Conservation (phyloP, 768 basidiomycete genomes). For the Hypholoma fasciculare region DNA sequence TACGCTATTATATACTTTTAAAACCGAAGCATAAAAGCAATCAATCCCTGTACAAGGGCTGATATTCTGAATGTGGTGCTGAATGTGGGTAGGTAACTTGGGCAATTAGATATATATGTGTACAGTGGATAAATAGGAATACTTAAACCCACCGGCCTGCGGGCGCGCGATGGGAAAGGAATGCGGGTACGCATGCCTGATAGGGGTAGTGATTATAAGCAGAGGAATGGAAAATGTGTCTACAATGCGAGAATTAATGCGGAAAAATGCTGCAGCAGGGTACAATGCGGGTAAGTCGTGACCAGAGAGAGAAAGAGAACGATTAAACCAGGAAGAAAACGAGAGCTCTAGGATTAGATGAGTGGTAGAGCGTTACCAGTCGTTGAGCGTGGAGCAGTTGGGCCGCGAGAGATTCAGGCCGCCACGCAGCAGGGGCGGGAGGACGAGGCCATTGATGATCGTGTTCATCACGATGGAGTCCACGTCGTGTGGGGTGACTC, state of each 20-base stretch:
- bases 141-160: neutral
- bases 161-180: neutral
- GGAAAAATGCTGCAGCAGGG: neutral
- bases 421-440: constrained; percentile 84
- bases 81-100: neutral
- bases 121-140: constrained; percentile 14
- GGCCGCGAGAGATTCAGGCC: constrained; percentile 78
- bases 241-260: neutral
- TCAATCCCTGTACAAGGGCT: neutral
- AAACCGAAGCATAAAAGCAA: neutral
- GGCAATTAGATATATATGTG: neutral
- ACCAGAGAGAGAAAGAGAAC: neutral
- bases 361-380: constrained; percentile 52
- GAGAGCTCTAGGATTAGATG: neutral
- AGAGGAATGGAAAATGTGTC: neutral
- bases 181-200: neutral
- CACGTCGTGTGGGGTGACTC: constrained; percentile 89
- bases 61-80: neutral
- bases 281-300: neutral
- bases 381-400: constrained; percentile 65
- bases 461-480: constrained; percentile 86
- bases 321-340: neutral
- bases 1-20: constrained; percentile 16
- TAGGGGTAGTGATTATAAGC: neutral
- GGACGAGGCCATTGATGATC: constrained; percentile 78